phyloP scores from a whole-genome alignment of 176 grass and related monocot genomes.

The Zizania latifolia region DNA sequence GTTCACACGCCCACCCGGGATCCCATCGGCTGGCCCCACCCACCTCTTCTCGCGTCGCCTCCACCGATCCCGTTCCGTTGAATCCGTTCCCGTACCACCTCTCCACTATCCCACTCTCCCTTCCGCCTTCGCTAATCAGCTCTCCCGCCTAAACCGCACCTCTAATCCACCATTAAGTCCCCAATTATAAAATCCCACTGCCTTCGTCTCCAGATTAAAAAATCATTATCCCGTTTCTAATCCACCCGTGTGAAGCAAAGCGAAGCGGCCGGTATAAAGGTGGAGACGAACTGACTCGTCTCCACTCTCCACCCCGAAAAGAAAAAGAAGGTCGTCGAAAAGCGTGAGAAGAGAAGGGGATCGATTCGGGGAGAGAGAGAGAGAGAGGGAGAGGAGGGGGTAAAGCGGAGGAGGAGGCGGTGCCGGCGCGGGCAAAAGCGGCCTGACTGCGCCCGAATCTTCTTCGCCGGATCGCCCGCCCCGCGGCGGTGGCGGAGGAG shows the following conservation, averaged over 20 bases:
- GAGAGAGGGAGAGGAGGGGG: too few relatives aligned
- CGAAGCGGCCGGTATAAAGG: background rate
- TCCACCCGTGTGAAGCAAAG: background rate
- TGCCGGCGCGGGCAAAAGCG: slow-evolving; percentile 1
- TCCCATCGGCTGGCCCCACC: background rate
- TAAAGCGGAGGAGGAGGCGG: background rate
- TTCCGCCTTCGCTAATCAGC: background rate
- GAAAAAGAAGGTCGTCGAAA: slow-evolving; percentile 21
- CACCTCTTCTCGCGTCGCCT: too few relatives aligned
- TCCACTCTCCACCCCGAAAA: background rate
- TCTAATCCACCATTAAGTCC: background rate
- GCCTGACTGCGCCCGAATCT: slow-evolving; percentile 29
- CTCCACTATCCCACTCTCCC: background rate
- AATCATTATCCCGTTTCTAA: background rate
- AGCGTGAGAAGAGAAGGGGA: slow-evolving; percentile 1
- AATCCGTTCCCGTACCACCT: background rate
- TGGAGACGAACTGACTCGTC: background rate
- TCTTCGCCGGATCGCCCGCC: slow-evolving; percentile 26
- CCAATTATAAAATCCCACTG: too few relatives aligned
- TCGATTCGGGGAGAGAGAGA: slow-evolving; percentile 16
- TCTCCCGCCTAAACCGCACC: slow-evolving; percentile 20
- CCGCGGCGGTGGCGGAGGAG: background rate
- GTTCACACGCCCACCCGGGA: background rate
- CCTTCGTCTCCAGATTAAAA: background rate
- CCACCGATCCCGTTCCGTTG: slow-evolving; percentile 21